These are phyloP conservation scores for Oryza glaberrima DNA, from an alignment of 176 grass and related monocot species.

Conservation along the genomic window DNA sequence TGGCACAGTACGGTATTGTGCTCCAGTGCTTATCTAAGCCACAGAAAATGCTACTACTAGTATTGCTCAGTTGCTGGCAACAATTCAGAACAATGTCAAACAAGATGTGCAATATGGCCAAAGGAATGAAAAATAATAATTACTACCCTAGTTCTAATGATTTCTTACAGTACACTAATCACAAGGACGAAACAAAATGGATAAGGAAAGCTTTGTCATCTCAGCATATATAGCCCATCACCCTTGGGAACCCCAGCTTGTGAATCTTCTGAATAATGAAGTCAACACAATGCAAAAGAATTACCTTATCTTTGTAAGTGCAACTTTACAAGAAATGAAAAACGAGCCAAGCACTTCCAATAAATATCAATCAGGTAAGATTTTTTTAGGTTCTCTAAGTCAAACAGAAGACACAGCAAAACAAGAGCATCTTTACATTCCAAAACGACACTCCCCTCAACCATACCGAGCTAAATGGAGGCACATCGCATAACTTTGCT, in stretches of 20 bases:
- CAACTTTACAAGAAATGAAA: background rate
- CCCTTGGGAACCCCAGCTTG: background rate
- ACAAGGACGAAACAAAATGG: background rate
- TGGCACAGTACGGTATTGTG: constrained; percentile 15
- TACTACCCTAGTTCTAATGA: background rate
- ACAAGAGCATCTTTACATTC: constrained; percentile 12
- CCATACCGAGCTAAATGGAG: constrained; percentile 5
- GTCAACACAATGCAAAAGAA: background rate
- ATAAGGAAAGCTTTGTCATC: background rate
- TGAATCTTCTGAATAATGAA: background rate
- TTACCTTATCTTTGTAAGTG: background rate
- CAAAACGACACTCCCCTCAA: background rate
- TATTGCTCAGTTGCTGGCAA: background rate
- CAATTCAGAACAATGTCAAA: background rate
- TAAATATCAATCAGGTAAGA: background rate
- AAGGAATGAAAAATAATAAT: background rate
- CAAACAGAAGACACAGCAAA: constrained; percentile 2
- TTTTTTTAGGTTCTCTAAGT: background rate
- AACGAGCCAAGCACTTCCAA: background rate
- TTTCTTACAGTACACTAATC: background rate
- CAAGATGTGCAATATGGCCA: background rate
- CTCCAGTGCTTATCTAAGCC: background rate
- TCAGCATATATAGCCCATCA: background rate
- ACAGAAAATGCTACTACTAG: background rate
- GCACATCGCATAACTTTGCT: background rate